These are phyloP conservation scores for Myrmaecium sp. DNA, from an alignment of 2,329 filamentous ascomycete genomes.

Conservation along the genomic window DNA sequence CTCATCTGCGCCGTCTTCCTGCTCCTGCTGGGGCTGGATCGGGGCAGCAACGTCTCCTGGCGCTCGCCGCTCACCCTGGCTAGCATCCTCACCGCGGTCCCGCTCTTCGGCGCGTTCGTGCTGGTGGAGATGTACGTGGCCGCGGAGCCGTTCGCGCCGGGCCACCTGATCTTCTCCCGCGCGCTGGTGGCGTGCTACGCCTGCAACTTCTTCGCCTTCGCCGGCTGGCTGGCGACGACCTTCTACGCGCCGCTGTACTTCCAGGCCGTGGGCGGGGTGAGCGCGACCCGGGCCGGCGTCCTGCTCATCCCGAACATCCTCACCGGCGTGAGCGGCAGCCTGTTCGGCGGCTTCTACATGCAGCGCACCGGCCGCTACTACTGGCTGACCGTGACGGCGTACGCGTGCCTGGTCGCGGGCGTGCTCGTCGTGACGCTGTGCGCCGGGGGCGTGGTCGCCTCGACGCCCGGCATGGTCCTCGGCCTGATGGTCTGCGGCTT, in stretches of 20 bases:
- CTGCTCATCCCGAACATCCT: slow-evolving; percentile 51
- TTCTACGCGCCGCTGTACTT: slow-evolving; percentile 69
- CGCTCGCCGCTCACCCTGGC: slow-evolving; percentile 38
- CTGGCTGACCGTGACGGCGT: slow-evolving; percentile 44
- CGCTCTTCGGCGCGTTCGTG: slow-evolving; percentile 50
- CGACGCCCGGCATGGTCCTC: slow-evolving; percentile 34
- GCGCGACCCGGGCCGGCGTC: slow-evolving; percentile 46
- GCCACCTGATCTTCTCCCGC: slow-evolving; percentile 52
- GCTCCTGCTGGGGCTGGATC: slow-evolving; percentile 53
- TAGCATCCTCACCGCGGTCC: slow-evolving; percentile 37
- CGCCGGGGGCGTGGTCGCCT: slow-evolving; percentile 35
- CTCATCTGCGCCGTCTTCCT: slow-evolving; percentile 49
- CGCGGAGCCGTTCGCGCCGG: slow-evolving; percentile 55
- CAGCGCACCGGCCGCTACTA: slow-evolving; percentile 56
- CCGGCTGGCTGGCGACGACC: slow-evolving; percentile 39
- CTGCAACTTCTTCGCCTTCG: slow-evolving; percentile 56
- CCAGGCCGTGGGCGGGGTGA: slow-evolving; percentile 51
- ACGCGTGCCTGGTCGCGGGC: slow-evolving; percentile 36
- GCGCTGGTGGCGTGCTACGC: slow-evolving; percentile 50
- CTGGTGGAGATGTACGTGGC: slow-evolving; percentile 52
- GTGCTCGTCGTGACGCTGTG: slow-evolving; percentile 39
- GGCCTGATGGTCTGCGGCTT: slow-evolving; percentile 40
- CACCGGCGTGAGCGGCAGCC: slow-evolving; percentile 43
- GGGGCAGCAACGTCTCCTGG: slow-evolving; percentile 59
- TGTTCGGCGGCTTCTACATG: slow-evolving; percentile 50